Base-by-base conservation (phyloP, 352 stramenopile genomes). In the Thraustochytrium sp. region DNA sequence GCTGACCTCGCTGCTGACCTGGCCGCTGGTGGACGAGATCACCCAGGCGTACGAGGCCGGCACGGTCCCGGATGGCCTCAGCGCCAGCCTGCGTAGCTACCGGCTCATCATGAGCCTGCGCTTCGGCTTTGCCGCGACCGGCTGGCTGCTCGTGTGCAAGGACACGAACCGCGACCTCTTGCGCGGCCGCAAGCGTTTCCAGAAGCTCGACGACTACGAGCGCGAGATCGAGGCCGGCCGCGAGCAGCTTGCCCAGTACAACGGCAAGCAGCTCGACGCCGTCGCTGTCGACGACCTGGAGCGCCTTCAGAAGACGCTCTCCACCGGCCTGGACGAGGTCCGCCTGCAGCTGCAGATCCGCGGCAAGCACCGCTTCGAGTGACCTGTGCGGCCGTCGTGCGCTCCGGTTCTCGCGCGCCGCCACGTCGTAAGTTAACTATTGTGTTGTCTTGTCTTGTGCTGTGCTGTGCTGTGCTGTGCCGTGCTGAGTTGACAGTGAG, bases 101-200 rank as follows among this genome's bases (percentile, higher is more conserved):
- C 36, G n/a, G 31, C 13, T 61, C 23, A 21, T 72, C 1, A 80
- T 80, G 8, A 16, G 46, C 18, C 31, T 80, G 23, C 68, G 68
- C 23, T 80, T 80, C 34, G 68, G 42, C 31, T 77, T 77, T 31
- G 68, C 68, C n/a, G 68, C 68, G 18, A n/a, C 76, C 16, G 68
- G 68, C 51, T 80, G 68, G 68, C 48, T 80, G 3, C 51, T 80
- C 37, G 46, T 80, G 5, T 80, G 68, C 53, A 46, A 80, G 42
- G 68, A 80, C 42, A 80, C 68, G 46, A 80, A 80, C 42, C 68
- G 68, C 46, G 68, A 80, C 42, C 42, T 80, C 9, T 38, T 80
- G 23, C 68, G 68, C 18, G 68, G 68, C 4, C 42, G 68, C n/a
- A 46, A 80, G 31, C 68, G 68, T 13, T 63, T 72, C 16, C 26